Base-by-base conservation (phyloP, 352 stramenopile genomes). In the Globisporangium iwayamae region DNA sequence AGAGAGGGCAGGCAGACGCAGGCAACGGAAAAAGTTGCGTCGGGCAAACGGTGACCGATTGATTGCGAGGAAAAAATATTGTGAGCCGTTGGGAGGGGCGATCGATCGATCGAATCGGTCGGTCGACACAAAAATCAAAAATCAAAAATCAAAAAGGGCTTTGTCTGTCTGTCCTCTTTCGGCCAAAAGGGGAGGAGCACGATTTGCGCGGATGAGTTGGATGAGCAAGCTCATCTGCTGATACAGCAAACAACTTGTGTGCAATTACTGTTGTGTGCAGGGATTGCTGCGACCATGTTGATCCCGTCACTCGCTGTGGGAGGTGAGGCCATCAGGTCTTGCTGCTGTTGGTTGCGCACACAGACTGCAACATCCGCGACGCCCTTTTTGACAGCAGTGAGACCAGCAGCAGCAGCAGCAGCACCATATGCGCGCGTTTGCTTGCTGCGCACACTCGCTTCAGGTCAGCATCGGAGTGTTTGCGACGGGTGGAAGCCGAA, bases 321-420 rank as follows among this genome's bases (percentile, higher is more conserved):
- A 10, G 47, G 30, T 53, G 48, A 55, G 22, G 16, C 16, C 48
- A 55, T 55, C 48, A 55, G 48, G 48, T 36, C 22, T 11, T 34
- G 47, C n/a, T 16, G 20, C 22, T 52, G 46, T 9, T 56, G 50
- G 50, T 56, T 56, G 28, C 50, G 28, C 50, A 41, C 50, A n/a
- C 50, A 56, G 14, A 14, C 14, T 25, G 28, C 50, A 56, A 28
- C 50, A 41, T 41, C 36, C 36, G 9, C 6, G 14, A 56, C 14
- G n/a, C n/a, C n/a, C n/a, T n/a, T n/a, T n/a, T n/a, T n/a, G n/a
- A n/a, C n/a, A n/a, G n/a, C n/a, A n/a, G n/a, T n/a, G n/a, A n/a
- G n/a, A 55, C 5, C 48, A 39, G 28, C 25, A 39, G 20, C 14
- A 8, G 10, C 28, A 10, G 16, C 50, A 25, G 25, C 50, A 56